These are phyloP conservation scores for Malus sieversii DNA, from an alignment of 306 rosid genomes.

Conservation along the genomic window DNA sequence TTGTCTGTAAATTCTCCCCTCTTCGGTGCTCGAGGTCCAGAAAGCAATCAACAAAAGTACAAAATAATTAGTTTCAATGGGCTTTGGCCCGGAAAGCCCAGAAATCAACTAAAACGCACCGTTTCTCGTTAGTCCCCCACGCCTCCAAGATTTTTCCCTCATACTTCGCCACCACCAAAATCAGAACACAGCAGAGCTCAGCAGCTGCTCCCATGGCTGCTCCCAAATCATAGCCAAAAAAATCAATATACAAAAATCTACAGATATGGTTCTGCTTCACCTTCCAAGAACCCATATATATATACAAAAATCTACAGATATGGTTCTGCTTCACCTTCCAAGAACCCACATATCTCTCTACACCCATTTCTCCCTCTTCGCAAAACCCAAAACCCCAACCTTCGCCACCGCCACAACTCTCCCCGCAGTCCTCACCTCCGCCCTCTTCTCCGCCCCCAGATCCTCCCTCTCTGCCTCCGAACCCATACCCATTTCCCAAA, in stretches of 20 bases:
- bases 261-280: constrained; percentile 47
- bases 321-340: constrained; percentile 53
- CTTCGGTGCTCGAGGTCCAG: neutral
- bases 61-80: neutral
- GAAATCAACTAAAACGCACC: neutral
- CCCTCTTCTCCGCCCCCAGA: constrained; percentile 22
- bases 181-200: neutral
- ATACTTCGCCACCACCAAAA: neutral
- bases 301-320: neutral
- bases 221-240: neutral
- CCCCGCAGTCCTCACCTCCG: constrained; percentile 13
- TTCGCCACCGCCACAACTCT: constrained; percentile 6
- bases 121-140: neutral
- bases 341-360: constrained; percentile 23
- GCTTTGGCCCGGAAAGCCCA: neutral
- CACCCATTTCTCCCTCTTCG: constrained; percentile 14
- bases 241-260: neutral
- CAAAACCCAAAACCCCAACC: constrained; percentile 12
- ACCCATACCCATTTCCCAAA: constrained; percentile 22
- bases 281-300: constrained; percentile 29
- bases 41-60: neutral
- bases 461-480: constrained; percentile 46
- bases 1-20: neutral
- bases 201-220: neutral
- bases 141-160: neutral